Conservation (phyloP, 768 basidiomycete species). For the Dacryopinax spathularia region DNA sequence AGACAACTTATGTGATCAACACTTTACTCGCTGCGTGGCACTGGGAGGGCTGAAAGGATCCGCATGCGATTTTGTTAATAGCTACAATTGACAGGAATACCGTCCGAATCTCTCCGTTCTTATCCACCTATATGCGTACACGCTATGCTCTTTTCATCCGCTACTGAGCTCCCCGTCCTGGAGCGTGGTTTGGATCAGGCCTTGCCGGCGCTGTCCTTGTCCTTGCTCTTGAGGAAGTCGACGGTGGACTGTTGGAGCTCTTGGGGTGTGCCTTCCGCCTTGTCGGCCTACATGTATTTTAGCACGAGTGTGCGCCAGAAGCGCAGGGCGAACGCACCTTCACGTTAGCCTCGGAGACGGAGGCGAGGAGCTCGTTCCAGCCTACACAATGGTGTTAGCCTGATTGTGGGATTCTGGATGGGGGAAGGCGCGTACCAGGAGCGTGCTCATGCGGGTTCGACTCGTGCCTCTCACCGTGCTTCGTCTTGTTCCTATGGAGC, state of each 20-base stretch:
- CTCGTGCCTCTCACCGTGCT: neutral
- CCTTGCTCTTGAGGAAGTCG: constrained; percentile 1
- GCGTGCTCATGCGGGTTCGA: neutral
- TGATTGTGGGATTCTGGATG: neutral
- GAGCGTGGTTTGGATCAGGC: no score
- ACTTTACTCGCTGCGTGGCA: neutral
- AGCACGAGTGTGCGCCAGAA: neutral
- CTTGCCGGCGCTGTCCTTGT: neutral
- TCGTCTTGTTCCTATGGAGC: neutral
- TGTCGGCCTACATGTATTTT: neutral
- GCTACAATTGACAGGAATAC: neutral
- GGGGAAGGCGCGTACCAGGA: neutral
- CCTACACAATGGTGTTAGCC: neutral
- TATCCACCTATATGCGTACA: no score
- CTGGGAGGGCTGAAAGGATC: neutral
- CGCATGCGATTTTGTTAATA: neutral
- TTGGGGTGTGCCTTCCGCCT: neutral
- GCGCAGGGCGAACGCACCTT: neutral
- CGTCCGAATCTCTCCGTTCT: no score
- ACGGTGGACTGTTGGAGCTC: neutral
- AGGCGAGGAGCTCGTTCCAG: neutral
- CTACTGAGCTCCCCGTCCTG: no score
- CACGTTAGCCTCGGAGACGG: neutral
- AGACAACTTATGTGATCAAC: neutral
- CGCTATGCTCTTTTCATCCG: no score